phyloP scores from a whole-genome alignment of 768 basidiomycete genomes.

The Hemileccinum rubropunctum region DNA sequence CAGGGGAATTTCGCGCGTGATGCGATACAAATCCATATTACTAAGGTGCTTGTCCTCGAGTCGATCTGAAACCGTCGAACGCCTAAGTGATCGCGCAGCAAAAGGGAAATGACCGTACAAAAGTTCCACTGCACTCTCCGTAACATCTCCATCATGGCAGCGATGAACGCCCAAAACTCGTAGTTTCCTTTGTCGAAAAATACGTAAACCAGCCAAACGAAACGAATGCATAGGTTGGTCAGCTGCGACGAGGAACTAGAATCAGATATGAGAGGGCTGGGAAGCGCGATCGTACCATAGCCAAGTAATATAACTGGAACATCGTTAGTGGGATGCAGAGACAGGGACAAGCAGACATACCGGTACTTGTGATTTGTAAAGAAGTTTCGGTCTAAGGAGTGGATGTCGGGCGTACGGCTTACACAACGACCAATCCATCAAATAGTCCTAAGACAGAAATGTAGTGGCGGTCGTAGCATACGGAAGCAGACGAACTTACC shows the following conservation, averaged over 20 bases:
- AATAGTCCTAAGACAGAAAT: constrained; percentile 56
- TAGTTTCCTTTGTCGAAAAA: constrained; percentile 47
- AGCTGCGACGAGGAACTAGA: constrained; percentile 40
- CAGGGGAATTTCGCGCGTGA: constrained; percentile 80
- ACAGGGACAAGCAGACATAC: constrained; percentile 36
- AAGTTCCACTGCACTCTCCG: constrained; percentile 92
- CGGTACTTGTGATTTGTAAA: constrained; percentile 62
- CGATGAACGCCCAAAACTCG: constrained; percentile 62
- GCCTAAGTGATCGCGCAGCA: not conserved
- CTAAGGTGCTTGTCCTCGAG: constrained; percentile 90
- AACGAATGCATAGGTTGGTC: constrained; percentile 71
- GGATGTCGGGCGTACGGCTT: constrained; percentile 51
- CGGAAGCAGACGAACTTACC: constrained; percentile 47
- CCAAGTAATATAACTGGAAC: constrained; percentile 69
- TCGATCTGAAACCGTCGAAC: constrained; percentile 47
- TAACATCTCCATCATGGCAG: constrained; percentile 69
- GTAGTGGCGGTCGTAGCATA: not conserved
- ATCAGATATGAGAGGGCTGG: not conserved
- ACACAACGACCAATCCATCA: constrained; percentile 92
- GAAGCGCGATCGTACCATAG: constrained; percentile 51
- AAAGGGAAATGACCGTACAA: constrained; percentile 45
- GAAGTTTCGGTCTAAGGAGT: constrained; percentile 69
- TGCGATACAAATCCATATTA: constrained; percentile 90
- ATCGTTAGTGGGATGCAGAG: not conserved
- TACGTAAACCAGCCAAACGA: constrained; percentile 80